phyloP scores from a whole-genome alignment of 2,329 filamentous ascomycete genomes.

The Parascedosporium putredinis region DNA sequence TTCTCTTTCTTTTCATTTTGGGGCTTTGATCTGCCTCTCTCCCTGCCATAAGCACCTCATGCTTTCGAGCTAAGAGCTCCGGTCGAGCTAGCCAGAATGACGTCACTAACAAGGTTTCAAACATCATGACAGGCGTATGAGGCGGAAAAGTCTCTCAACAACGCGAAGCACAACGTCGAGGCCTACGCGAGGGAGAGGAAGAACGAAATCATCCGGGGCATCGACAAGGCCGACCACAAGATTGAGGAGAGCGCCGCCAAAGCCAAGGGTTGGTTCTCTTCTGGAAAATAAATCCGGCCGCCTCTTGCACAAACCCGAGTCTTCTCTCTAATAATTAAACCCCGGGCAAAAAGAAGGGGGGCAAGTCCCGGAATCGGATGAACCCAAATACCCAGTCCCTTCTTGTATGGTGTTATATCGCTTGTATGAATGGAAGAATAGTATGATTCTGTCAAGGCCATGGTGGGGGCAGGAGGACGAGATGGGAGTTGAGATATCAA shows the following conservation, averaged over 20 bases:
- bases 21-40: too few relatives aligned
- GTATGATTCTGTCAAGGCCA: too few relatives aligned
- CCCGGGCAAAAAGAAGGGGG: background rate
- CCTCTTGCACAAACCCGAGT: too few relatives aligned
- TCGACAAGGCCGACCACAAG: conserved; percentile 74
- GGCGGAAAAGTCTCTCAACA: conserved; percentile 50
- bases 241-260: conserved; percentile 69
- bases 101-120: conserved; percentile 12
- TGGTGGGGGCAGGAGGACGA: too few relatives aligned
- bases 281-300: background rate
- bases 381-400: background rate
- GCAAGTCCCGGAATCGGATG: background rate
- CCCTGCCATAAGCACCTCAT: too few relatives aligned
- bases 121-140: conserved; percentile 39
- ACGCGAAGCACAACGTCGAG: conserved; percentile 50
- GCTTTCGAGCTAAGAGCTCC: too few relatives aligned
- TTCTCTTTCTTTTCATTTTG: too few relatives aligned
- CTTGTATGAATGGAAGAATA: background rate
- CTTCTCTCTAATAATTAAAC: too few relatives aligned
- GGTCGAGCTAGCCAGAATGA: background rate
- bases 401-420: background rate
- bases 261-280: conserved; percentile 80
- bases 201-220: conserved; percentile 56
- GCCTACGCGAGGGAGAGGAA: conserved; percentile 52
- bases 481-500: too few relatives aligned